A percentile compares a stretch with the other conserved stretches of the same genome.
These are phyloP conservation scores for Uncinocarpus reesii DNA, from an alignment of 2,329 filamentous ascomycete species.

Conservation along the genomic window DNA sequence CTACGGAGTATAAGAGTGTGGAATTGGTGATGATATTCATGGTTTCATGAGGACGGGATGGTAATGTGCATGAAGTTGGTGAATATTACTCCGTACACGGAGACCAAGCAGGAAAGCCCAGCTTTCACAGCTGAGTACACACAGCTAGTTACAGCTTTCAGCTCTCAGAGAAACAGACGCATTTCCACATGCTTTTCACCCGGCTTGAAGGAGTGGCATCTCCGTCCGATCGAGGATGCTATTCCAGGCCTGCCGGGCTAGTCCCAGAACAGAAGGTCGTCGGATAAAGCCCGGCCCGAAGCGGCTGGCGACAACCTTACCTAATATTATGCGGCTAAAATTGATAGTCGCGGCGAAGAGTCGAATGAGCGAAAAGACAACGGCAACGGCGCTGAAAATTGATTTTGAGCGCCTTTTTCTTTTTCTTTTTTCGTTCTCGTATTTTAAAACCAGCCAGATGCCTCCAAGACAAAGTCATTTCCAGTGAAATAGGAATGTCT, in stretches of 20 bases:
- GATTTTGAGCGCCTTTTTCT: neutral
- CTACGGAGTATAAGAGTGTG: too few species aligned
- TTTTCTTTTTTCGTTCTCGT: slow-evolving; percentile 2
- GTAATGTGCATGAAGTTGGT: too few species aligned
- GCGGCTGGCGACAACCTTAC: neutral
- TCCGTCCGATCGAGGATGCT: neutral
- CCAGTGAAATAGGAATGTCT: slow-evolving; percentile 9
- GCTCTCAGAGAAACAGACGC: too few species aligned
- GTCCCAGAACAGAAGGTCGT: neutral
- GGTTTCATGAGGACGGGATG: too few species aligned
- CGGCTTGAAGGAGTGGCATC: too few species aligned
- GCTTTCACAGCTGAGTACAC: too few species aligned
- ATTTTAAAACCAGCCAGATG: slow-evolving; percentile 9
- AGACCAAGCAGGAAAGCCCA: too few species aligned
- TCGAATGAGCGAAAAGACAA: neutral
- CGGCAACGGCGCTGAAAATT: neutral
- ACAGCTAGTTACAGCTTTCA: too few species aligned
- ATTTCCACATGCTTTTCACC: too few species aligned
- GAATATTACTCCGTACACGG: too few species aligned
- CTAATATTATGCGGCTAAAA: slow-evolving; percentile 3
- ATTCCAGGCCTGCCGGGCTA: neutral
- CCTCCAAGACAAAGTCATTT: slow-evolving; percentile 10
- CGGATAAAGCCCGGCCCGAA: neutral
- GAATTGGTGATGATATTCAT: too few species aligned
- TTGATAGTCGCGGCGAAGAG: slow-evolving; percentile 1